Evolutionary conservation across 1,284 basidiomycete species (phyloP).

Genomic region (Exobasidium rhododendri): DNA sequence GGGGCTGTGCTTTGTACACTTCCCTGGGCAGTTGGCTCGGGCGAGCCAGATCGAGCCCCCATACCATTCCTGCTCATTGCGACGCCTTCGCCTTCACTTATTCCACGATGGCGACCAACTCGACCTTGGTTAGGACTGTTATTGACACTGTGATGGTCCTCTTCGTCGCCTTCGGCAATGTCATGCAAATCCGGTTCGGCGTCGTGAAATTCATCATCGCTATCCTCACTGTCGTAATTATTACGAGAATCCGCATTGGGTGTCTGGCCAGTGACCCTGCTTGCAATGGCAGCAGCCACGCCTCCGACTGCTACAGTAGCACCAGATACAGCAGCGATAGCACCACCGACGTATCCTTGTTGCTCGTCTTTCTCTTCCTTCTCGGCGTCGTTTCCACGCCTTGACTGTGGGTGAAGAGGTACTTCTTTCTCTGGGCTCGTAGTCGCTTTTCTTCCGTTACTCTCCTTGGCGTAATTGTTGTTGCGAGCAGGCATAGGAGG

Average conservation of each 20-base stretch:
- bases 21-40: conserved; percentile 19
- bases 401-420: background rate
- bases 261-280: conserved; percentile 5
- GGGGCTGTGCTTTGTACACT: conserved; percentile 21
- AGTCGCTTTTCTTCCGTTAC: background rate
- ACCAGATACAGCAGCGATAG: conserved; percentile 15
- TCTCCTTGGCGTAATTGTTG: background rate
- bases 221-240: conserved; percentile 14
- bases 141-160: conserved; percentile 23
- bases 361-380: conserved; percentile 2
- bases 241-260: conserved; percentile 8
- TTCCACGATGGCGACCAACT: background rate
- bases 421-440: background rate
- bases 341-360: conserved; percentile 13
- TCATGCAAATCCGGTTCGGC: conserved; percentile 34
- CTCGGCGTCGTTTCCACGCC: background rate
- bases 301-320: conserved; percentile 12
- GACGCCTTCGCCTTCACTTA: conserved; percentile 12
- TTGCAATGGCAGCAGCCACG: conserved; percentile 15
- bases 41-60: conserved; percentile 6
- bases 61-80: background rate
- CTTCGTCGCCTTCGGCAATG: conserved; percentile 40
- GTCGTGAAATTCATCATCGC: conserved; percentile 37
- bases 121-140: conserved; percentile 10
- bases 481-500: conserved; percentile 10